These are phyloP conservation scores for Chlorokybus atmophyticus DNA, from an alignment of 139 green algal genomes.

Conservation along the genomic window DNA sequence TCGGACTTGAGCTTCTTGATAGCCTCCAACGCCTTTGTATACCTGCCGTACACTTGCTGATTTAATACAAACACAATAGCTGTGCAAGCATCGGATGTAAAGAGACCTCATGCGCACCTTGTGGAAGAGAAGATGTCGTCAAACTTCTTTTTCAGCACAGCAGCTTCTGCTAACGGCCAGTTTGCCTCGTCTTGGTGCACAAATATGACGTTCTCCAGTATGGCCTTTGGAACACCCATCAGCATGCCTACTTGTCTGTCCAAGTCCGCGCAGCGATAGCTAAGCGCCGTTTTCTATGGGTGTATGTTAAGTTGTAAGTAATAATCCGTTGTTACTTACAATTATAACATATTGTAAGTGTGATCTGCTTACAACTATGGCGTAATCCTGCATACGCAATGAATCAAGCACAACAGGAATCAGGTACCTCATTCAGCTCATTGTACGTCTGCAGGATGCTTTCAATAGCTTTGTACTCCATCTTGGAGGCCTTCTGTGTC, in stretches of 20 bases:
- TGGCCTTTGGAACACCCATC: conserved; percentile 88
- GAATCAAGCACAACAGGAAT: background rate
- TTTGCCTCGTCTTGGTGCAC: conserved; percentile 97
- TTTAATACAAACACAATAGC: too few species aligned
- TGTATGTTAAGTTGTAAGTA: too few species aligned
- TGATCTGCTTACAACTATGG: too few species aligned
- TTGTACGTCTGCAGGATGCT: conserved; percentile 22
- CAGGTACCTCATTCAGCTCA: too few species aligned
- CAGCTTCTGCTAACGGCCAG: conserved; percentile 83
- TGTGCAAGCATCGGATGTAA: too few species aligned
- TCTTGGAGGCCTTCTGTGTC: conserved; percentile 31
- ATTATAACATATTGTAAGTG: too few species aligned
- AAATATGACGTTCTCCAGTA: conserved; percentile 97
- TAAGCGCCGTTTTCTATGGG: conserved; percentile 48
- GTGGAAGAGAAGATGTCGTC: conserved; percentile 94
- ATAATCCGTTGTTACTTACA: too few species aligned
- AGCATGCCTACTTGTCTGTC: conserved; percentile 72
- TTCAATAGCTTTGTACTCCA: conserved; percentile 38
- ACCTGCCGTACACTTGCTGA: conserved; percentile 26
- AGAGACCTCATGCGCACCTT: too few species aligned
- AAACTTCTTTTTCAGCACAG: conserved; percentile 90
- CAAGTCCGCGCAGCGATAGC: conserved; percentile 74
- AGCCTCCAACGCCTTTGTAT: conserved; percentile 68
- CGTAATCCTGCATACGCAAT: too few species aligned
- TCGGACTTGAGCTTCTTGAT: conserved; percentile 73